Base-by-base conservation (phyloP, 2,329 filamentous ascomycete genomes). In the Lachnellula arida region DNA sequence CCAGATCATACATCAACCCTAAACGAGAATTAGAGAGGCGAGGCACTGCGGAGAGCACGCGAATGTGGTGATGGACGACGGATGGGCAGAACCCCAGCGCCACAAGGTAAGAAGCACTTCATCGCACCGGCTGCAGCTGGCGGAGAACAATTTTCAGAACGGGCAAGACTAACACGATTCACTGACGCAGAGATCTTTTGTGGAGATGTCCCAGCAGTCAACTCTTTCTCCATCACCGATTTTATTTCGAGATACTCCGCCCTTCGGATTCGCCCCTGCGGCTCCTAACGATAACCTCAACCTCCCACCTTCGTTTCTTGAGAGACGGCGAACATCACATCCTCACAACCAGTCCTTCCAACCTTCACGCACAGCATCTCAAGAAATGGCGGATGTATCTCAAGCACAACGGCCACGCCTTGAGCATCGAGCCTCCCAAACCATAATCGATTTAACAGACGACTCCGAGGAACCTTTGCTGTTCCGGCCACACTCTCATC, bases 371-470 rank as follows among this genome's bases (percentile, higher is more conserved):
- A 49, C 56, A 60, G 44, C 54, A 6, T 49, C 53, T 2, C 53
- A 58, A 63, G 59, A 62, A 12, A 68, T 68, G 66, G 32, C 65
- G 37, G 55, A 63, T 19, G 46, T 48, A 23, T 54, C 59, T 28
- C 57, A 61, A 42, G 53, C 59, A 23, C 59, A 59, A 32, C 54
- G 58, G 22, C 60, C 64, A 39, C 60, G 58, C 17, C 59, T 66
- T 11, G 63, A 65, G 43, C 64, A 64, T 53, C 62, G 57, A 48
- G 54, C 60, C 3, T 63, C 65, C 14, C 65, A 67, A 58, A 64
- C 66, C 5, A 58, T 70, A 17, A 70, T 71, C 51, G 68, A 70
- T 59, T 61, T 70, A 8, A 70, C 68, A 7, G 62, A 68, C 8
- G 68, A 70, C 2, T 22, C 57, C 43, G 68, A 69, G 7, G 67